Base-by-base conservation (phyloP, 1,284 basidiomycete species). In the Apiotrichum akiyoshidainum region DNA sequence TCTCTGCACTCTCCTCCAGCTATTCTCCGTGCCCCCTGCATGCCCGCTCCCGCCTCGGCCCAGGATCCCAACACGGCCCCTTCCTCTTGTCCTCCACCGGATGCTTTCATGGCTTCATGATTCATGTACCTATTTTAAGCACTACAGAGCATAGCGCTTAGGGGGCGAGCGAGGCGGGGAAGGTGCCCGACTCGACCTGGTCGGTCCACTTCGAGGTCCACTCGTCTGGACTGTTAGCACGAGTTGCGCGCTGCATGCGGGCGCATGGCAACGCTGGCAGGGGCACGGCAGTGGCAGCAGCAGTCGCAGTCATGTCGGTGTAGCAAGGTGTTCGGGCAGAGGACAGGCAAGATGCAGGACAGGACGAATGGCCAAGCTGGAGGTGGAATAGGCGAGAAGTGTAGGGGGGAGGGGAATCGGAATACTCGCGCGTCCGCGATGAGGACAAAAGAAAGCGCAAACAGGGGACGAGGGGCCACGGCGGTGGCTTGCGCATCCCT, bases 151-250 rank as follows among this genome's bases (percentile, higher is more conserved):
- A 21, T 26, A 31, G 26, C 44, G 46, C 34, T 42, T 54, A 87
- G 66, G 87, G 87, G 73, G 93, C 89, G 70, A 94, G 80, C 21
- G 89, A 90, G 31, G 89, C 88, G 47, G 92, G 91, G 87, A 97
- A 97, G 44, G 88, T 90, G 65, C 90, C 90, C 69, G 79, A 86
- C 78, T 96, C 92, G 75, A 92, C 85, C 80, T 96, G 91, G 63
- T 95, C 92, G 75, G 95, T 91, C 82, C 88, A 97, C 80, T 87
- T 90, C 67, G 80, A 72, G 74, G 88, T 86, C 89, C 90, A 92
- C 86, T 87, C 88, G 79, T 90, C 89, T 92, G 69, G 17, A 64
- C 45, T 5, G 40, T 65, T 48, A 67, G 61, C 44, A 50, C 3
- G 16, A 22, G 52, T 3, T 35, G 16, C 13, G 16, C 13, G 19